Evolutionary conservation across 2,329 filamentous ascomycete genomes (phyloP).

Genomic region (Blastomyces emzantsi): DNA sequence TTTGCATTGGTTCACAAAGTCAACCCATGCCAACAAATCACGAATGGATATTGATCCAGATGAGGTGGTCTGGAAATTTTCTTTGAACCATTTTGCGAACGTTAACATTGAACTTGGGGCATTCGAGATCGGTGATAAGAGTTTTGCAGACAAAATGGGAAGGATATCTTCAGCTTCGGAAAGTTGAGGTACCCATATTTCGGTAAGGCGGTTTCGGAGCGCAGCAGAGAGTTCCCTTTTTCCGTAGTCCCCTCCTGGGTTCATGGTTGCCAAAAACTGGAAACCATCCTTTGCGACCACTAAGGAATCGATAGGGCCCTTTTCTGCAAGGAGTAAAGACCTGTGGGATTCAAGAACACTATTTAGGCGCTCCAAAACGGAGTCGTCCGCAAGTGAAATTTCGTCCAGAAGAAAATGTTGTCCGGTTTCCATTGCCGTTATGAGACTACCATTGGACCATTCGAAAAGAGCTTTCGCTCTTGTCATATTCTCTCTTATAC

Average conservation of each 20-base stretch:
- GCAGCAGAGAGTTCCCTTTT: slow-evolving; percentile 96
- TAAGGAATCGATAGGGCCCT: slow-evolving; percentile 74
- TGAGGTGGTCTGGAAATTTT: slow-evolving; percentile 64
- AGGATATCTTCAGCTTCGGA: slow-evolving; percentile 77
- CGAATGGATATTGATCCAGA: slow-evolving; percentile 77
- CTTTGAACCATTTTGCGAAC: slow-evolving; percentile 90
- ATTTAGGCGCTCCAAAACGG: slow-evolving; percentile 90
- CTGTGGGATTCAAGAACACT: slow-evolving; percentile 87
- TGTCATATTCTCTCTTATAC: slow-evolving; percentile 41
- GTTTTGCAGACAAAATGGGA: slow-evolving; percentile 73
- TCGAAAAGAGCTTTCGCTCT: slow-evolving; percentile 84
- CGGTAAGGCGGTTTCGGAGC: slow-evolving; percentile 90
- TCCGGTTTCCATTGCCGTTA: slow-evolving; percentile 85
- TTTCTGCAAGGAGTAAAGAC: slow-evolving; percentile 83
- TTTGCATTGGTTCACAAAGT: slow-evolving; percentile 69
- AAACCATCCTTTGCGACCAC: slow-evolving; percentile 69
- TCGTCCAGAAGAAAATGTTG: slow-evolving; percentile 93
- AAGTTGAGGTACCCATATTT: slow-evolving; percentile 93
- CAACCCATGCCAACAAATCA: slow-evolving; percentile 86
- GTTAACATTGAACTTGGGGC: slow-evolving; percentile 64
- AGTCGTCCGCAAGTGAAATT: slow-evolving; percentile 95
- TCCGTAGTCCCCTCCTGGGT: slow-evolving; percentile 95
- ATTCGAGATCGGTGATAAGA: slow-evolving; percentile 47
- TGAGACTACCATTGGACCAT: slow-evolving; percentile 89
- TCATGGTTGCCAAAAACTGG: slow-evolving; percentile 98